Percentiles rank a stretch among this genome's conserved stretches.
These are phyloP conservation scores for Ophiostoma tasmaniense DNA, from an alignment of 2,329 filamentous ascomycete species.

Conservation along the genomic window DNA sequence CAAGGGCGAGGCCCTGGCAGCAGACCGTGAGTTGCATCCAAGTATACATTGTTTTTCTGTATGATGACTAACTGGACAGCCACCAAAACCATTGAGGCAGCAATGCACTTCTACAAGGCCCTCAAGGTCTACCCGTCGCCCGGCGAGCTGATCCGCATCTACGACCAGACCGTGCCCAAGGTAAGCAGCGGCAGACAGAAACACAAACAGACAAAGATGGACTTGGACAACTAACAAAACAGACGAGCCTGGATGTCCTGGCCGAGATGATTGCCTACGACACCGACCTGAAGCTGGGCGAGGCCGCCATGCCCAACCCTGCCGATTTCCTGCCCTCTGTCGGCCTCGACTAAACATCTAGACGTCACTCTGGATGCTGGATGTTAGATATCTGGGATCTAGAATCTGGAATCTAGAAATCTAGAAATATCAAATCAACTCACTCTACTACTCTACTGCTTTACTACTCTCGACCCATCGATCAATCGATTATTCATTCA, in stretches of 20 bases:
- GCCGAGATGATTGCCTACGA: constrained; percentile 83
- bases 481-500: neutral
- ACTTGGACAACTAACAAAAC: constrained; percentile 3
- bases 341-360: constrained; percentile 17
- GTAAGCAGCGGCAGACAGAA: constrained; percentile 35
- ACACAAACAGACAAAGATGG: too few species aligned
- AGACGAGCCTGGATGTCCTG: constrained; percentile 89
- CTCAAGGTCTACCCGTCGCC: constrained; percentile 97
- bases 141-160: constrained; percentile 86
- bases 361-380: neutral
- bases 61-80: constrained; percentile 34
- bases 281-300: constrained; percentile 19
- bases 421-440: neutral
- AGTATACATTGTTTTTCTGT: neutral
- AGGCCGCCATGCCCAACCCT: constrained; percentile 13
- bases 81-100: constrained; percentile 67
- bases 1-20: constrained; percentile 72
- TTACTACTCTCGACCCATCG: neutral
- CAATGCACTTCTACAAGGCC: constrained; percentile 94
- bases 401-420: neutral
- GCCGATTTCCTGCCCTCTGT: constrained; percentile 18
- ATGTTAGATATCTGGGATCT: too few species aligned
- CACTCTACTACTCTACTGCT: neutral
- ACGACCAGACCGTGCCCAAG: constrained; percentile 98
- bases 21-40: constrained; percentile 58